phyloP scores from a whole-genome alignment of 371 early-diverging fungal genomes.

The Furculomyces boomerangus region DNA sequence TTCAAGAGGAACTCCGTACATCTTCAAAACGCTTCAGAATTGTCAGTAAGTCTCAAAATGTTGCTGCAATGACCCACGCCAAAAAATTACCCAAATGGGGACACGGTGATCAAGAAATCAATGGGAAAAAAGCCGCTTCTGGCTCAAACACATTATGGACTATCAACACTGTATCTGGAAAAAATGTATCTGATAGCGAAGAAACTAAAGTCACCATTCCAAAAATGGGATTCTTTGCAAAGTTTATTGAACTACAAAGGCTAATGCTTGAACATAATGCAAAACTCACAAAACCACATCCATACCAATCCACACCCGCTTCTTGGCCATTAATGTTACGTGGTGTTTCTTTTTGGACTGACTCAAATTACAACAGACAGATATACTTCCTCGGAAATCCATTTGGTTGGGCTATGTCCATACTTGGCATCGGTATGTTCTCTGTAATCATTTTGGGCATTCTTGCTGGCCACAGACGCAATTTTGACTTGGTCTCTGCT shows the following conservation, averaged over 20 bases:
- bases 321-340: constrained; percentile 81
- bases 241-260: constrained; percentile 76
- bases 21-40: constrained; percentile 39
- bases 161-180: constrained; percentile 43
- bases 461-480: not conserved
- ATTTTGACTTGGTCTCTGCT: not conserved
- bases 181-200: constrained; percentile 23
- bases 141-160: constrained; percentile 65
- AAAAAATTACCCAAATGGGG: constrained; percentile 90
- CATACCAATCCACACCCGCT: constrained; percentile 67
- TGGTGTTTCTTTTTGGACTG: constrained; percentile 90
- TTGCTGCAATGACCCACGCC: constrained; percentile 57
- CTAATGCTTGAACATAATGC: constrained; percentile 85
- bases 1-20: constrained; percentile 26
- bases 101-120: constrained; percentile 81
- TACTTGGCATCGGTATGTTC: not conserved
- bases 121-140: constrained; percentile 77
- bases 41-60: constrained; percentile 62
- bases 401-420: constrained; percentile 44
- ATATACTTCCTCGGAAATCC: constrained; percentile 97
- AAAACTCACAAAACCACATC: constrained; percentile 76
- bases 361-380: constrained; percentile 41
- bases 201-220: constrained; percentile 19
- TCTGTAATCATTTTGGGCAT: not conserved
- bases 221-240: constrained; percentile 44